Base-by-base conservation (phyloP, 2,329 filamentous ascomycete species). In the Zymoseptoria ardabiliae region DNA sequence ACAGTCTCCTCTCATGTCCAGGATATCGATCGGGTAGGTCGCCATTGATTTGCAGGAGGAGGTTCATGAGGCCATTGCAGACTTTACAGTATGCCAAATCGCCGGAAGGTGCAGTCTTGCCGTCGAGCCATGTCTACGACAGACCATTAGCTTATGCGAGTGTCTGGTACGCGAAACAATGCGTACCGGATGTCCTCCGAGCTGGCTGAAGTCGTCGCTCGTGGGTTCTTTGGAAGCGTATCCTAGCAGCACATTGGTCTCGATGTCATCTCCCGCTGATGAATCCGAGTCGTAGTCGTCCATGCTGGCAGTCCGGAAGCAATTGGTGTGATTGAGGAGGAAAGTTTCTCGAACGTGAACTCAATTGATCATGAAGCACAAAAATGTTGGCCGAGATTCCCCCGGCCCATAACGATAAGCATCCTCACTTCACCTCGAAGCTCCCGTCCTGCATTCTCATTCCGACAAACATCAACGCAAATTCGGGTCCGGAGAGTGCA, bases 1-100 rank as follows among this genome's bases (percentile, higher is more conserved):
- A 97, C 19, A 99, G 73, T 62, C 93, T 85, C 66, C 94, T 82
- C 70, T 97, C 91, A 74, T 97, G 90, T 58, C 87, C 85, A 1
- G 91, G 89, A 70, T 96, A 97, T 54, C 85, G 82, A 58, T 93
- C 88, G 13, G 91, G 92, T 3, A 97, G 81, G 72, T 97, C 91
- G 68, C 85, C 92, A 74, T 99, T 91, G 25, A 99, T 82, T 74
- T 99, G 91, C 53, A 99, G 82, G 2, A 99, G 83, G 10, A 97
- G 81, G 1, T 85, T 86, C 84, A 97, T 91, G 56, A 90, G 76
- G 56, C 86, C 83, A 66, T 91, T 89, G 83, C 94, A 99, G 65
- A 89, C 82, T 75, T 89, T 91, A 79, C 94, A 99, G 75, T 86
- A 88, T 21, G 89, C 91, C 9, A 96, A 81, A 0, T 86, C 79